Evolutionary conservation across 352 stramenopile species (phyloP).

Genomic region (Pythium phragmiticola): DNA sequence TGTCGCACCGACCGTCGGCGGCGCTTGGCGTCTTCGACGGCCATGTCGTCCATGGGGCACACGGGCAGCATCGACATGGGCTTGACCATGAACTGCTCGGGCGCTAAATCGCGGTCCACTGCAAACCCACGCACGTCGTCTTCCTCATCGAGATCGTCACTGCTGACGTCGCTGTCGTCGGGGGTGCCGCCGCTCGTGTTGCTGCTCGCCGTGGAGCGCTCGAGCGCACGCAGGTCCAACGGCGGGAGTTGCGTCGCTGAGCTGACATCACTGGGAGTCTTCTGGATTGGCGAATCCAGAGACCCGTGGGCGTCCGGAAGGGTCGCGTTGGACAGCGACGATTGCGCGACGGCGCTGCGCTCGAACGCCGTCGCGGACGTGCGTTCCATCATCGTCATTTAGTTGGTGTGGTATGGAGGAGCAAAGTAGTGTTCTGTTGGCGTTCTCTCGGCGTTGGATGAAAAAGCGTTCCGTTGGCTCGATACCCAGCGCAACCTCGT

Average conservation of each 20-base stretch:
- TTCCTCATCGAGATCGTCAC: slow-evolving; percentile 31
- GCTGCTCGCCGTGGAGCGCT: slow-evolving; percentile 24
- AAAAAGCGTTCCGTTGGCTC: slow-evolving; percentile 5
- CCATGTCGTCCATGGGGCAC: slow-evolving; percentile 73
- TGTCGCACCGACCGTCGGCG: slow-evolving; percentile 46
- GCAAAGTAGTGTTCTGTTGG: not conserved
- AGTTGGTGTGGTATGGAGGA: not conserved
- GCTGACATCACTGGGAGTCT: not conserved
- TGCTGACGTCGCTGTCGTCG: slow-evolving; percentile 31
- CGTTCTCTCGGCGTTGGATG: not conserved
- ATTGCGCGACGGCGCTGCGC: slow-evolving; percentile 3
- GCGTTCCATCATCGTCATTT: slow-evolving; percentile 23
- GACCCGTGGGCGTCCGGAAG: slow-evolving; percentile 11
- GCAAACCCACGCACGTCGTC: slow-evolving; percentile 33
- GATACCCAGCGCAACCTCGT: not conserved
- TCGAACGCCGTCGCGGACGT: slow-evolving; percentile 18
- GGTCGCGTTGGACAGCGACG: slow-evolving; percentile 13
- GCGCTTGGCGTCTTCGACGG: slow-evolving; percentile 75
- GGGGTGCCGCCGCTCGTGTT: slow-evolving; percentile 30
- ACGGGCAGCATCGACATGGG: slow-evolving; percentile 73
- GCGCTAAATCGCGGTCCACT: slow-evolving; percentile 22
- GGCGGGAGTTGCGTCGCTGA: slow-evolving; percentile 14
- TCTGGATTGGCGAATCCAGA: not conserved
- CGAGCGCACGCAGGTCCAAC: slow-evolving; percentile 22
- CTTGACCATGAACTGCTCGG: slow-evolving; percentile 52